phyloP scores from a whole-genome alignment of 2,329 filamentous ascomycete genomes.

The Penicillium brasilianum region DNA sequence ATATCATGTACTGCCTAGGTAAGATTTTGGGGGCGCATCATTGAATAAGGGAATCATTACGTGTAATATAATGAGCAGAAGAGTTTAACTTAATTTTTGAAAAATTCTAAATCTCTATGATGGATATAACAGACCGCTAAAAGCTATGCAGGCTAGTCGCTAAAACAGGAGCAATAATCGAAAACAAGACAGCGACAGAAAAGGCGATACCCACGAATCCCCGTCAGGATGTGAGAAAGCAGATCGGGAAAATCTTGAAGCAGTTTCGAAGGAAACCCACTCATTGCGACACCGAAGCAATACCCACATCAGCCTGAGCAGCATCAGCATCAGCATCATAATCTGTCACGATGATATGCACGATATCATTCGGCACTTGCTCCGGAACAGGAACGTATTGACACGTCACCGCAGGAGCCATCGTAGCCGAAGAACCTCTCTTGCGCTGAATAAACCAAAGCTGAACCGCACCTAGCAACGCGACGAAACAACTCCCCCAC shows the following conservation, averaged over 20 bases:
- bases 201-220: not conserved
- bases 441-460: slow-evolving; percentile 60
- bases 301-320: not conserved
- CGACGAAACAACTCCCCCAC: slow-evolving; percentile 64
- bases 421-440: slow-evolving; percentile 47
- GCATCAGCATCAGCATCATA: slow-evolving; percentile 12
- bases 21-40: not conserved
- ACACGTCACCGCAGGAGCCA: slow-evolving; percentile 43
- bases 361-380: slow-evolving; percentile 28
- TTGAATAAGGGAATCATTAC: not conserved
- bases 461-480: slow-evolving; percentile 61
- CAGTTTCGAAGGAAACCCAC: no score
- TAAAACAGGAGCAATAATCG: not conserved
- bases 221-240: not conserved
- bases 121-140: not conserved
- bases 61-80: not conserved
- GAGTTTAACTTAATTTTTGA: not conserved
- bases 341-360: slow-evolving; percentile 41
- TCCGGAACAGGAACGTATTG: slow-evolving; percentile 26
- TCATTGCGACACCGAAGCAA: not conserved
- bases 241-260: not conserved
- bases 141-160: slow-evolving; percentile 6
- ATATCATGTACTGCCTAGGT: not conserved
- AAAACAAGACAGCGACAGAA: not conserved
- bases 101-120: not conserved